phyloP scores from a whole-genome alignment of 805 yeast species.

The Blastobotrys parvus region DNA sequence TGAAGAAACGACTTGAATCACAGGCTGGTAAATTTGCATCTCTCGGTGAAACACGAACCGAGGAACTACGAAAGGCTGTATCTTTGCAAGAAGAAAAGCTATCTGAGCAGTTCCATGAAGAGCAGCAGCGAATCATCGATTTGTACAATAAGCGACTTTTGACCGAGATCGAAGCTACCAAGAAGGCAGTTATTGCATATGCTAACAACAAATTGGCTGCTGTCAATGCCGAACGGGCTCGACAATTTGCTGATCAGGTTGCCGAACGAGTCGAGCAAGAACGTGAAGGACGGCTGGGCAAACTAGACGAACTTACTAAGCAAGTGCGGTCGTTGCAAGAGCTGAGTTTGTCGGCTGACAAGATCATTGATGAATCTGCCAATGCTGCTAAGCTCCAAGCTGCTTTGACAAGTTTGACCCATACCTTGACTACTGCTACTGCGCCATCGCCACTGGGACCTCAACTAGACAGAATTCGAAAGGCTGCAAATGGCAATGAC shows the following conservation, averaged over 20 bases:
- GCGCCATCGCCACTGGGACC: conserved; percentile 30
- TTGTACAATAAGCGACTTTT: conserved; percentile 51
- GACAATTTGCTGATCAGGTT: conserved; percentile 53
- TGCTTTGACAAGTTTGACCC: conserved; percentile 36
- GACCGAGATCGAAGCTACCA: conserved; percentile 60
- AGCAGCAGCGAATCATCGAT: conserved; percentile 50
- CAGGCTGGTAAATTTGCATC: conserved; percentile 27
- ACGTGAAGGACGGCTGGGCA: conserved; percentile 70
- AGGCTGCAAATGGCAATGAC: conserved; percentile 38
- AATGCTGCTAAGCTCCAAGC: conserved; percentile 35
- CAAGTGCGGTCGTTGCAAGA: conserved; percentile 49
- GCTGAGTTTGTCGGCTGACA: conserved; percentile 31
- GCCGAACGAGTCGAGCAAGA: conserved; percentile 55
- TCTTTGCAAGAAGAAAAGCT: conserved; percentile 46
- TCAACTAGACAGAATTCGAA: conserved; percentile 24
- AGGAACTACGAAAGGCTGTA: conserved; percentile 25
- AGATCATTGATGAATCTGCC: conserved; percentile 32
- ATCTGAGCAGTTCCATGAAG: conserved; percentile 52
- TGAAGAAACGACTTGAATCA: conserved; percentile 19
- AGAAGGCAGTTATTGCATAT: conserved; percentile 54
- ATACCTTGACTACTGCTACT: conserved; percentile 33
- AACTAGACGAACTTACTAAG: conserved; percentile 51
- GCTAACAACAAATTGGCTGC: conserved; percentile 66
- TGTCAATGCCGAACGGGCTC: conserved; percentile 59
- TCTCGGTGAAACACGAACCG: conserved; percentile 18